Evolutionary conservation across 1,139 yeast species (phyloP).

Genomic region (Zhuliangozyma parablackwelliae): DNA sequence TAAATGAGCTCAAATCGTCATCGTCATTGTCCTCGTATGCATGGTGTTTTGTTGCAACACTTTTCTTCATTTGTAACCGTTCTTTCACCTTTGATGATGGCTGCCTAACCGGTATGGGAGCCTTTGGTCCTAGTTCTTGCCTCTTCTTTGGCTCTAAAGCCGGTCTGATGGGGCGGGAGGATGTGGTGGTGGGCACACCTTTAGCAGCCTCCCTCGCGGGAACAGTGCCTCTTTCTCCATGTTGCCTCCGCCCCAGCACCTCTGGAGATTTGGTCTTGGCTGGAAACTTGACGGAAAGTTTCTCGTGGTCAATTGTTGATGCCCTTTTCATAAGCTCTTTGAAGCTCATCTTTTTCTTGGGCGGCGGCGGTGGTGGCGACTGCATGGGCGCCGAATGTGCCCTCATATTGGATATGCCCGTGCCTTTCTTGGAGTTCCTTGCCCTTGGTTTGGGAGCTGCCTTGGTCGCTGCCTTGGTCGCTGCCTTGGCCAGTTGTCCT

Average conservation of each 20-base stretch:
- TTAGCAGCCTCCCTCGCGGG: too few species aligned
- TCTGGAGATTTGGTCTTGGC: conserved; percentile 32
- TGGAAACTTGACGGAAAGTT: conserved; percentile 34
- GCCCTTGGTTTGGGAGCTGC: conserved; percentile 10
- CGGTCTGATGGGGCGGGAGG: too few species aligned
- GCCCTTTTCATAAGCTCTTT: conserved; percentile 71
- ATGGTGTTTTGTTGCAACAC: background rate
- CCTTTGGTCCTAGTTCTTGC: background rate
- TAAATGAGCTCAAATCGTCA: conserved; percentile 43
- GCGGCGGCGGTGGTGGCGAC: conserved; percentile 9
- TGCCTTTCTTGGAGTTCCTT: background rate
- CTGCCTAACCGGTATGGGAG: conserved; percentile 14
- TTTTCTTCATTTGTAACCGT: conserved; percentile 18
- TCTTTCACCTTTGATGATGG: conserved; percentile 24
- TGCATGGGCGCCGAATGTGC: background rate
- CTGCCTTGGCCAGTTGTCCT: conserved; percentile 15
- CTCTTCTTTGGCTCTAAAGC: too few species aligned
- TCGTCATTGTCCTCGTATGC: conserved; percentile 15
- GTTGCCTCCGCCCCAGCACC: background rate
- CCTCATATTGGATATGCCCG: too few species aligned
- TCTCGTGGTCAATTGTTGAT: conserved; percentile 45
- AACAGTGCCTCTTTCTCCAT: too few species aligned
- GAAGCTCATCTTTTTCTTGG: conserved; percentile 52
- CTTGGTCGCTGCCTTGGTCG: conserved; percentile 1
- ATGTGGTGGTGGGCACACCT: too few species aligned